phyloP scores from a whole-genome alignment of 164 flowering plant species.

The Buxus sempervirens region DNA sequence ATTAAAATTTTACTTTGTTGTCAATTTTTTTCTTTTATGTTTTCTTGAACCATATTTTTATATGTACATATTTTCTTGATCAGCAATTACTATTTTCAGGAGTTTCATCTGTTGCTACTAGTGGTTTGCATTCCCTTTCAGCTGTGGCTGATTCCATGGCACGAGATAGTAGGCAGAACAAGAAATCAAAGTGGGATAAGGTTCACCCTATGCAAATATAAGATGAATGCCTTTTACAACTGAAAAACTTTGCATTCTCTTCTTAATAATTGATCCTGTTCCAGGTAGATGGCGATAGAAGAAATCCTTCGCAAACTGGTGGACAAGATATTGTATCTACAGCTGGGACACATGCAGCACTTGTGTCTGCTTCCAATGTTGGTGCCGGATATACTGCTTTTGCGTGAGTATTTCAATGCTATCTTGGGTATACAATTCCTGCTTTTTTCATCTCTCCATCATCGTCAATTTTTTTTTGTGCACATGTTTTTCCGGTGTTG shows the following conservation, averaged over 20 bases:
- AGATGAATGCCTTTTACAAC: background rate
- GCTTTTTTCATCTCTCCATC: too few relatives aligned
- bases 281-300: slow-evolving; percentile 78
- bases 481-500: background rate
- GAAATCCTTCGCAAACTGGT: slow-evolving; percentile 38
- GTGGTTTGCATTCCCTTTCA: slow-evolving; percentile 35
- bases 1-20: background rate
- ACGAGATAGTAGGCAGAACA: slow-evolving; percentile 80
- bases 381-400: slow-evolving; percentile 85
- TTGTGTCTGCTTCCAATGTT: slow-evolving; percentile 64
- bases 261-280: slow-evolving; percentile 9
- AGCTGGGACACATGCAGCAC: slow-evolving; percentile 55
- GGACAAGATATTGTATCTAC: slow-evolving; percentile 51
- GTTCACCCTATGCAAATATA: slow-evolving; percentile 26
- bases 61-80: background rate
- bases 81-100: slow-evolving; percentile 26
- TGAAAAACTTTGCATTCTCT: background rate
- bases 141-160: slow-evolving; percentile 38
- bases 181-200: slow-evolving; percentile 99
- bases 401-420: slow-evolving; percentile 49
- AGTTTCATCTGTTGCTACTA: slow-evolving; percentile 36
- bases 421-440: background rate
- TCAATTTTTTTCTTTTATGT: too few relatives aligned
- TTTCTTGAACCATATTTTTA: slow-evolving; percentile 9
- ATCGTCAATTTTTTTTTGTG: background rate